Base-by-base conservation (phyloP, 169 alveolate genomes). In the Plasmodium knowlesi region DNA sequence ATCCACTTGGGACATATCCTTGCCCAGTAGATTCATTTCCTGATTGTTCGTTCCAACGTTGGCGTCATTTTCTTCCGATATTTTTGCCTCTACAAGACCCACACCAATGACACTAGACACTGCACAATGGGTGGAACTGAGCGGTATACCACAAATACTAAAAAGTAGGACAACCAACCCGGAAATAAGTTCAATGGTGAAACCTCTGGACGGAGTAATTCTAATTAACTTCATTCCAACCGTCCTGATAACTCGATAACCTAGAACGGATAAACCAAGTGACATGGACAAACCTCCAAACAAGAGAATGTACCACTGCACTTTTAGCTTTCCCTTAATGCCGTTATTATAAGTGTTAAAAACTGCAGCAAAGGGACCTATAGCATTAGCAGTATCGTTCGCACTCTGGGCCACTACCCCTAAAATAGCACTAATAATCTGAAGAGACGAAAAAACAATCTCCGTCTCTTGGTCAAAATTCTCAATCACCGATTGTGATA, bases 301-400 rank as follows among this genome's bases (percentile, higher is more conserved):
- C 74, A 97, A 72, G 6, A 97, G 93, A n/a, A 97, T 92, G 74
- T 96, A 97, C 98, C 97, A 95, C 41, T 97, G 98, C 19, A 84
- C 96, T 71, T 84, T 92, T 25, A 93, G 76, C 78, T 86, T 83
- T 32, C 74, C 84, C 39, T 37, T 76, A 14, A 84, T 85, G 14
- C 76, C 95, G n/a, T 93, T 92, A 61, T 86, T 70, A 50, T 84
- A 90, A 2, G 94, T 80, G 61, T 96, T 96, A 82, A 61, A 80
- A 22, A 74, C 92, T 4, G 92, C 92, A 39, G 86, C 95, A 57
- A 95, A 86, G 8, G 98, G 98, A 1, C 97, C 97, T 5, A 96
- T 96, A 0, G 98, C 98, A 85, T 97, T 97, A 22, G 98, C 98
- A 22, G 97, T 95, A 93, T 97, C 98, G 82, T 97, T 97, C 14